Evolutionary conservation across 331 rosid genomes (phyloP).

Genomic region (Phaseolus coccineus): DNA sequence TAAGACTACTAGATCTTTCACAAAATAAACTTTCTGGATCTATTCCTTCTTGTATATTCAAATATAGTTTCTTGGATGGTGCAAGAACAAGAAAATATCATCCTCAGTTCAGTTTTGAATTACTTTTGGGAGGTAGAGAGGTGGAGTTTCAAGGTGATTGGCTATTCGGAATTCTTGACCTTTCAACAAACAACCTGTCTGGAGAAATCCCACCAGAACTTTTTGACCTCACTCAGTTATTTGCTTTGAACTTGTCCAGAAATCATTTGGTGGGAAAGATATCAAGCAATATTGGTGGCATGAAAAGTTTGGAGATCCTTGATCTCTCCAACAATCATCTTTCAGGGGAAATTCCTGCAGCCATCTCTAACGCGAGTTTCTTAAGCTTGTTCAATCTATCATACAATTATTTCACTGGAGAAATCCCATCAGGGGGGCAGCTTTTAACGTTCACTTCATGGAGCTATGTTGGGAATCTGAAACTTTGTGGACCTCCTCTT

Average conservation of each 20-base stretch:
- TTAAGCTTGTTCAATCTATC: background rate
- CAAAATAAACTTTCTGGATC: background rate
- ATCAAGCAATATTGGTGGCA: background rate
- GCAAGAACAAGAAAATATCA: too few species aligned
- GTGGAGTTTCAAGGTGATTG: too few species aligned
- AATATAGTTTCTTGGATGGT: background rate
- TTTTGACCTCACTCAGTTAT: background rate
- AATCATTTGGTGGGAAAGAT: background rate
- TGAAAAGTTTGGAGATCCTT: background rate
- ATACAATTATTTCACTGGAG: background rate
- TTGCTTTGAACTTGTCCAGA: background rate
- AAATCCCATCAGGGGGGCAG: background rate
- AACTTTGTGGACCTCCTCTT: constrained; percentile 6
- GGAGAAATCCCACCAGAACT: constrained; percentile 1
- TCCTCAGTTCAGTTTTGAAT: too few species aligned
- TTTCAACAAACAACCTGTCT: background rate
- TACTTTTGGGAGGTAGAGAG: too few species aligned
- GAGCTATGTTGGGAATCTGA: background rate
- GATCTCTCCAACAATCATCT: constrained; percentile 4
- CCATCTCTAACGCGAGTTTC: background rate
- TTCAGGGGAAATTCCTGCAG: background rate
- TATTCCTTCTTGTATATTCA: background rate
- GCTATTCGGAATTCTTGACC: background rate
- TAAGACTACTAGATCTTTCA: background rate
- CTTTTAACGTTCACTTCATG: background rate